Percentiles rank a stretch among this genome's conserved stretches.
These are phyloP conservation scores for Wolfiporia cocos DNA, from an alignment of 1,284 basidiomycete genomes.

Conservation along the genomic window DNA sequence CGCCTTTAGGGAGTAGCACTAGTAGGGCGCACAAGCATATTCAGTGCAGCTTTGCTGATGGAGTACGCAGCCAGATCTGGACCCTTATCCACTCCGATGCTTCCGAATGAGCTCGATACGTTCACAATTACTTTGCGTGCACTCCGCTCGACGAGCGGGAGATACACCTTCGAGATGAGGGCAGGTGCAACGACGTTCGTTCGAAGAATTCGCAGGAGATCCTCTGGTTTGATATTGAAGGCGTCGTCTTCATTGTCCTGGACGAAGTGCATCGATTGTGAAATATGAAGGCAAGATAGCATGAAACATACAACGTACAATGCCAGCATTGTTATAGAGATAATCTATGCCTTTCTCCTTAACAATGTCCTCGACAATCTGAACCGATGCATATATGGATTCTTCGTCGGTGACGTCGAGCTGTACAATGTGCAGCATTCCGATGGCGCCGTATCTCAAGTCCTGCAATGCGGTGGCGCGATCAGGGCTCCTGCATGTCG, in stretches of 20 bases:
- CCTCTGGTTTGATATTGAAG: slow-evolving; percentile 17
- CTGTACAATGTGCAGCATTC: slow-evolving; percentile 23
- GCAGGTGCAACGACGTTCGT: slow-evolving; percentile 29
- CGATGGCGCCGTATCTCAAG: slow-evolving; percentile 12
- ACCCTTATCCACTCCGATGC: slow-evolving; percentile 20
- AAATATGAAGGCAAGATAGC: background rate
- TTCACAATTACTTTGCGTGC: slow-evolving; percentile 28
- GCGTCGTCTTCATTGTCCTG: slow-evolving; percentile 9
- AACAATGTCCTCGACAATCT: slow-evolving; percentile 16
- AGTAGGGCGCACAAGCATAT: slow-evolving; percentile 21
- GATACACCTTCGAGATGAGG: slow-evolving; percentile 24
- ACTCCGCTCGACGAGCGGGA: slow-evolving; percentile 26
- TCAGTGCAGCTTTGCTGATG: slow-evolving; percentile 20
- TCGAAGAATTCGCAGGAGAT: slow-evolving; percentile 15
- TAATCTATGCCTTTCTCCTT: slow-evolving; percentile 28
- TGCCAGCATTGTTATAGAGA: slow-evolving; percentile 33
- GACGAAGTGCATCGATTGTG: slow-evolving; percentile 2
- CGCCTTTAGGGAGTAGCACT: background rate
- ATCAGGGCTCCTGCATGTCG: slow-evolving; percentile 26
- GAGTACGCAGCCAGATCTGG: slow-evolving; percentile 17
- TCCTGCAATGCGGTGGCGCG: slow-evolving; percentile 18
- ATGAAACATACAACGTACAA: slow-evolving; percentile 18
- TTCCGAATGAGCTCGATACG: slow-evolving; percentile 23
- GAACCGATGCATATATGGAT: slow-evolving; percentile 18
- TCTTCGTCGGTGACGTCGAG: slow-evolving; percentile 24